Evolutionary conservation across 441 rosid genomes (phyloP), one percentile per base, ranked within the genome.

Genomic region (Adansonia grandidieri): DNA sequence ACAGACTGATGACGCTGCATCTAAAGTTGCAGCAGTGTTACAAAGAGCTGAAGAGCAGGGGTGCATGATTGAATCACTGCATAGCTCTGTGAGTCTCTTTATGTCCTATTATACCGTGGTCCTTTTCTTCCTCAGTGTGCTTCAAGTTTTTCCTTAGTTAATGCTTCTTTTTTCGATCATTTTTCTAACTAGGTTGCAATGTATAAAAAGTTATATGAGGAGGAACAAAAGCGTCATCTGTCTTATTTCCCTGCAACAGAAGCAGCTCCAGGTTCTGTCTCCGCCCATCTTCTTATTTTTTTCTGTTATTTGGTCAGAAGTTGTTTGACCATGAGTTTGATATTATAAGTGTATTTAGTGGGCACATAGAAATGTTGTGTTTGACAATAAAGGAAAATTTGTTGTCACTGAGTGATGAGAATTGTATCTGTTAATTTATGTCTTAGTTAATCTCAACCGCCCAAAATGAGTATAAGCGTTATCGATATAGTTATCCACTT

Each of bases 21-120:
- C 89, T 65, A 97, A 90, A 87, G 99, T 97, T 81, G 85, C 96
- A 47, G 91, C 87, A 9, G 98, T 95, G 75, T 78, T 97, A 63
- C 87, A 89, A 78, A 90, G 98, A 84, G 98, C 98, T 57, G 99
- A 97, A 85, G 98, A 97, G 83, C 99, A 95, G 88, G 89, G 89
- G 56, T 88, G 79, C 24, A 95, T 97, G 98, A 93, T 95, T 70
- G 98, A 95, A 88, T 94, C 98, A 24, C 88, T 97, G 78, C 98
- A 95, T 82, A 58, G 95, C 78, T 93, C 99, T 76, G 99, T 97
- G 85, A 85, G 88, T 67, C 60, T 85, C 78, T 80, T 63, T 80
- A 54, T 63, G 69, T 69, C 80, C n/a, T 24, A 10, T 10, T 37
- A 40, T 53, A 66, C 67, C 58, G 53, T 53, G 47, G 19, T 75